Percentiles rank a stretch among this genome's conserved stretches.
Evolutionary conservation across 164 flowering plant genomes (phyloP).

Genomic region (Berberis vulgaris): DNA sequence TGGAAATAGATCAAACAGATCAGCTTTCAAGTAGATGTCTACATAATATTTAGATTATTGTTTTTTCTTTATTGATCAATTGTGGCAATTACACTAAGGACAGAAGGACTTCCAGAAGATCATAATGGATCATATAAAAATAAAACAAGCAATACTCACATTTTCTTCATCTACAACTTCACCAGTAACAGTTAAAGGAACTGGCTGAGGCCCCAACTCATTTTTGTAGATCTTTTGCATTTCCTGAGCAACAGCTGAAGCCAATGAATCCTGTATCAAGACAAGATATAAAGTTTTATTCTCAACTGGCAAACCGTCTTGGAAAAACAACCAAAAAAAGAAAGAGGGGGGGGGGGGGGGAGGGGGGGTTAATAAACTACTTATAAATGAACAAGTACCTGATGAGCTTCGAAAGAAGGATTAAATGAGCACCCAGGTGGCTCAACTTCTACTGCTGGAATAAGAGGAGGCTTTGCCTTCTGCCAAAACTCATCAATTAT

Average conservation of each 20-base stretch:
- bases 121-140: not conserved
- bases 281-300: not conserved
- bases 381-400: constrained; percentile 28
- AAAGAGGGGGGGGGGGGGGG: too few species aligned
- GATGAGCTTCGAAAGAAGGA: constrained; percentile 78
- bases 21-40: too few species aligned
- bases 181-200: constrained; percentile 69
- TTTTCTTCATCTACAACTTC: constrained; percentile 69
- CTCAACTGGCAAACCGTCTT: too few species aligned
- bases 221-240: constrained; percentile 76
- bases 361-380: not conserved
- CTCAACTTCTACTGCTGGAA: constrained; percentile 95
- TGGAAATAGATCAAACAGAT: too few species aligned
- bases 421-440: constrained; percentile 90
- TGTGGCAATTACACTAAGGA: not conserved
- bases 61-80: not conserved
- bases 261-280: constrained; percentile 64
- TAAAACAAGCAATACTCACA: constrained; percentile 34
- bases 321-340: too few species aligned
- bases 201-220: constrained; percentile 85
- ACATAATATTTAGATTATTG: too few species aligned
- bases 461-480: constrained; percentile 45
- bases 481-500: constrained; percentile 18
- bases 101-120: not conserved
- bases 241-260: constrained; percentile 88